Percentiles rank a stretch among this genome's conserved stretches.
phyloP scores from a whole-genome alignment of 208 protist genomes.

The Leishmania arabica region DNA sequence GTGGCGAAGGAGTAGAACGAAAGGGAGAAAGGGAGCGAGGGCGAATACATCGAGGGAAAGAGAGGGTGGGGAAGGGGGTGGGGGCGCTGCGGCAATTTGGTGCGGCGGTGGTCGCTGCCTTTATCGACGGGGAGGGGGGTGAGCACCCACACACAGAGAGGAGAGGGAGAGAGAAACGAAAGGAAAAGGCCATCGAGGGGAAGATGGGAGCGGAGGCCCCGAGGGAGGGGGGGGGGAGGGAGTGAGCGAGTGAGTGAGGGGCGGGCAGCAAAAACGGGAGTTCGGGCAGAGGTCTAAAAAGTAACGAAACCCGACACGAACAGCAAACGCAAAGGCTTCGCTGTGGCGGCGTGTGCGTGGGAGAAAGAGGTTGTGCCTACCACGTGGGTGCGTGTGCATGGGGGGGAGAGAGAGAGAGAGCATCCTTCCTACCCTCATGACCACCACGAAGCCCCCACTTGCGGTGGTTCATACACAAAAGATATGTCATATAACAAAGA shows the following conservation, averaged over 20 bases:
- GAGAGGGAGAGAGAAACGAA: not conserved
- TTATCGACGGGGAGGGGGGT: no score
- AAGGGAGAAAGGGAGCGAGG: not conserved
- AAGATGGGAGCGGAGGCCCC: not conserved
- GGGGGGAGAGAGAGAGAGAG: no score
- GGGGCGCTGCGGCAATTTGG: no score
- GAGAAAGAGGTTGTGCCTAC: not conserved
- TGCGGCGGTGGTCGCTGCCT: no score
- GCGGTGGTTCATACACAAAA: no score
- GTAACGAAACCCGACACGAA: not conserved
- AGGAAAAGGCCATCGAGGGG: not conserved
- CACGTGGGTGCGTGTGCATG: not conserved
- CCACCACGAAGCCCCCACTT: not conserved
- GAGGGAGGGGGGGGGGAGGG: no score
- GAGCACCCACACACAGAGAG: not conserved
- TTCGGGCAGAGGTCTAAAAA: no score
- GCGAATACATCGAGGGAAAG: not conserved
- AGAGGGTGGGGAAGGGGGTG: no score
- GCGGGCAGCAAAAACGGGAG: no score
- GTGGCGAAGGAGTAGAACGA: not conserved
- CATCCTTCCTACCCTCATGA: not conserved
- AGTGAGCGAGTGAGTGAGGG: no score
- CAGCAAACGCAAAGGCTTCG: not conserved
- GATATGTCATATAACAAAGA: no score
- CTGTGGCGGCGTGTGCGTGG: no score